Evolutionary conservation across 2,329 filamentous ascomycete genomes (phyloP).

Genomic region (Talaromyces sp.): DNA sequence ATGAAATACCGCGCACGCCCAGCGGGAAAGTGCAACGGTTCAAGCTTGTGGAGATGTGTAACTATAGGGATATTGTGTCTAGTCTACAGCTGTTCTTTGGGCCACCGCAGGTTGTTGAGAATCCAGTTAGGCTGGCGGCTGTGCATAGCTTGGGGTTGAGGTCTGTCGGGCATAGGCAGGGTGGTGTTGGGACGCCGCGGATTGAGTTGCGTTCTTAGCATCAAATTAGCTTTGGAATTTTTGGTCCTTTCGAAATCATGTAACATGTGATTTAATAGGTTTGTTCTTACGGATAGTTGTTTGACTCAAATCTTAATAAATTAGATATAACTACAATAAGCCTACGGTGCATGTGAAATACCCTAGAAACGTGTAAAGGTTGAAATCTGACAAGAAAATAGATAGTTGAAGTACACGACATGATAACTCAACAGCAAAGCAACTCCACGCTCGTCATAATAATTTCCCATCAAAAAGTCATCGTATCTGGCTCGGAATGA

Average conservation of each 20-base stretch:
- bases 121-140: neutral
- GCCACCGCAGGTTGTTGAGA: neutral
- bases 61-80: conserved; percentile 36
- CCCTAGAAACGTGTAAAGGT: neutral
- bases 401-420: neutral
- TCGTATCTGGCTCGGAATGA: neutral
- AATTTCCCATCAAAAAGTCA: neutral
- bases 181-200: neutral
- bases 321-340: neutral
- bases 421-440: neutral
- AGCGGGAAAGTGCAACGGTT: conserved; percentile 51
- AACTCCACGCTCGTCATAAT: neutral
- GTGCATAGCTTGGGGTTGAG: conserved; percentile 2
- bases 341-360: neutral
- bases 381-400: neutral
- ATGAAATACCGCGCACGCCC: conserved; percentile 48
- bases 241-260: neutral
- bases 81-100: neutral
- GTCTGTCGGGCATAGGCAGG: neutral
- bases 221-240: no score
- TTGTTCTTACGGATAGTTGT: neutral
- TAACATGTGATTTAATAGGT: neutral
- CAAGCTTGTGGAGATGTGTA: conserved; percentile 39
- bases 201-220: conserved; percentile 9
- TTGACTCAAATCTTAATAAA: neutral